Evolutionary conservation across 352 stramenopile species (phyloP).

Genomic region (Peronospora farinosa): DNA sequence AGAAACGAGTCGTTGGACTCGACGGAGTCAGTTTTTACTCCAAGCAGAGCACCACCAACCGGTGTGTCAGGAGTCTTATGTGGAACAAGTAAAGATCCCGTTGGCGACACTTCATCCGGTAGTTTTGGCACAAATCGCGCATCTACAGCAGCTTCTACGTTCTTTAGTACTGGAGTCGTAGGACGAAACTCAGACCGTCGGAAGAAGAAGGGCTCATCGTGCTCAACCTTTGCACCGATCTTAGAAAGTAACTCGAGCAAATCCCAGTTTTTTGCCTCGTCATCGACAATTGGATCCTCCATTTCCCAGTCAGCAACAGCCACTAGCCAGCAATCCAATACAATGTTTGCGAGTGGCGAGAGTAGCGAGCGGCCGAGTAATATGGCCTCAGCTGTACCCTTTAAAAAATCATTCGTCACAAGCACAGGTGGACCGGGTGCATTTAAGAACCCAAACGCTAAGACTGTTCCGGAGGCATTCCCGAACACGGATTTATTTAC

Average conservation of each 20-base stretch:
- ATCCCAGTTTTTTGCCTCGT: neutral
- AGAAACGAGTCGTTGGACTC: slow-evolving; percentile 8
- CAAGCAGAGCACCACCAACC: neutral
- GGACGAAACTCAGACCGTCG: slow-evolving; percentile 11
- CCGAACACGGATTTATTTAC: neutral
- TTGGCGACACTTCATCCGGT: neutral
- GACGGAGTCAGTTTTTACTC: neutral
- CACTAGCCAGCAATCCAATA: slow-evolving; percentile 1
- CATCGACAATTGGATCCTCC: slow-evolving; percentile 7
- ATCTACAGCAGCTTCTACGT: slow-evolving; percentile 1
- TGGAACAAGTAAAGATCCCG: slow-evolving; percentile 3
- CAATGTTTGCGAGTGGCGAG: neutral
- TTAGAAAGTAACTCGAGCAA: neutral
- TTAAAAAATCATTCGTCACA: neutral
- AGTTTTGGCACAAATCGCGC: slow-evolving; percentile 4
- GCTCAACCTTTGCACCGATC: slow-evolving; percentile 6
- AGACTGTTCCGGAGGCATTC: neutral
- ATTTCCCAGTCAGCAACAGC: slow-evolving; percentile 8
- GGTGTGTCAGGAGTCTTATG: neutral
- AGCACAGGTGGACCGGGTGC: slow-evolving; percentile 6
- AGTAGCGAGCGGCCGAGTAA: slow-evolving; percentile 1
- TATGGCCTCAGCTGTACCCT: neutral
- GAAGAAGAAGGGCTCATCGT: slow-evolving; percentile 13
- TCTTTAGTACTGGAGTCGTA: slow-evolving; percentile 21
- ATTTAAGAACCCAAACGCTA: slow-evolving; percentile 8